Conservation (phyloP, 345 rosid species). For the Hypericum androsaemum region DNA sequence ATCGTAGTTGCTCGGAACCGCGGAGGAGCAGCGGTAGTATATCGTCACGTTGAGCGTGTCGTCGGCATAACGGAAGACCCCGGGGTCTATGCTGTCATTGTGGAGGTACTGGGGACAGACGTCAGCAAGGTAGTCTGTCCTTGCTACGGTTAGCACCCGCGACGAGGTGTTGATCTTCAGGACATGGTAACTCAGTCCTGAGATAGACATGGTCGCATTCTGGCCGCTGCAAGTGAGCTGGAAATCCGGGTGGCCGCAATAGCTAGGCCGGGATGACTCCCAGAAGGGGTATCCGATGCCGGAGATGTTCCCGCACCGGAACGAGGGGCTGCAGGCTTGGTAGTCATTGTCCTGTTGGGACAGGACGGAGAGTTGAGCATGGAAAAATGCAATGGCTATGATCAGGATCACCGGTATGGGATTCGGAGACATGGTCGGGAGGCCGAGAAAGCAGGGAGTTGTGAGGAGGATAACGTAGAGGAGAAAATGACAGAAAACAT, state of each 20-base stretch:
- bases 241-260: constrained; percentile 23
- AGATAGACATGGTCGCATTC: constrained; percentile 17
- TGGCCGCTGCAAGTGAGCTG: constrained; percentile 13
- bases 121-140: constrained; percentile 14
- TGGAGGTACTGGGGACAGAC: constrained; percentile 9
- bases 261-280: constrained; percentile 12
- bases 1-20: not conserved
- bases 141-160: constrained; percentile 11
- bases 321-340: constrained; percentile 12
- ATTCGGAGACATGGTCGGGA: no score
- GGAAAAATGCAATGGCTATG: not conserved
- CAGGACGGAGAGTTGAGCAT: not conserved
- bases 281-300: constrained; percentile 27
- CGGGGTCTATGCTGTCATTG: constrained; percentile 5
- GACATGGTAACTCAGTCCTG: constrained; percentile 16
- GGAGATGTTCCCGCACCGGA: constrained; percentile 17
- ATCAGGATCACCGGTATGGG: not conserved
- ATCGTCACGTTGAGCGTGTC: constrained; percentile 7
- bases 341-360: constrained; percentile 1
- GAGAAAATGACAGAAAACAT: no score
- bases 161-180: not conserved
- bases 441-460: no score
- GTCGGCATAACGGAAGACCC: not conserved
- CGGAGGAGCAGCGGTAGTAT: constrained; percentile 16
- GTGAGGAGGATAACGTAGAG: no score